Base-by-base conservation (phyloP, 208 protist species). In the Acanthamoeba royreba region DNA sequence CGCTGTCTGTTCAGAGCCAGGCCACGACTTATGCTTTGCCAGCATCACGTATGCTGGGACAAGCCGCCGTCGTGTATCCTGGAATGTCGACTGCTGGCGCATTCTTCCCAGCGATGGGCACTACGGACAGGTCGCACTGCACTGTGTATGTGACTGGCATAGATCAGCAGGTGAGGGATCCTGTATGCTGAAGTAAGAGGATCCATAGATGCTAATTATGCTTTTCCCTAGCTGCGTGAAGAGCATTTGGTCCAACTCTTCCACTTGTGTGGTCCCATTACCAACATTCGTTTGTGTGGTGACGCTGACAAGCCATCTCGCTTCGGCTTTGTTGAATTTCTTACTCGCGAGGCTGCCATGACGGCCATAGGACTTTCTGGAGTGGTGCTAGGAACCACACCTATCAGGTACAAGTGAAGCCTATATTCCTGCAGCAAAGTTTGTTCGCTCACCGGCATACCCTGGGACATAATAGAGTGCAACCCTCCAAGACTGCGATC, bases 191-290 rank as follows among this genome's bases (percentile, higher is more conserved):
- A 58, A 22, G 49, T n/a, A 22, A n/a, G 49, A 22, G 22, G 22
- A 58, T 58, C n/a, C n/a, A 58, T 22, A 58, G 13, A 22, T 13
- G 49, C 66, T 53, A 17, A 53, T 85, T 4, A 9, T 85, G 1
- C 31, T 2, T 85, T 49, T 19, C 4, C 7, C 4, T n/a, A 92
- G 61, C 38, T 92, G 55, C 87, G 43, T 43, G 87, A 92, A 33
- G 87, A 92, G 61, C 87, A 92, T 25, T 31, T 92, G 35, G 13
- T 92, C 1, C 87, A 92, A 33, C 33, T 92, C 17, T 92, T 92
- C 61, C 69, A 58, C 87, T 17, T 92, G 42, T 92, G 87, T 40
- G 87, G 87, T 3, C 33, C 49, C 8, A 33, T 92, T 11, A 55
- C 63, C 17, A 49, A 69, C 13, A 61, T 69, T 52, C 49, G 87